Evolutionary conservation across 169 alveolate genomes (phyloP), one percentile per base, ranked within the genome.

Genomic region (Eimeria zaria): DNA sequence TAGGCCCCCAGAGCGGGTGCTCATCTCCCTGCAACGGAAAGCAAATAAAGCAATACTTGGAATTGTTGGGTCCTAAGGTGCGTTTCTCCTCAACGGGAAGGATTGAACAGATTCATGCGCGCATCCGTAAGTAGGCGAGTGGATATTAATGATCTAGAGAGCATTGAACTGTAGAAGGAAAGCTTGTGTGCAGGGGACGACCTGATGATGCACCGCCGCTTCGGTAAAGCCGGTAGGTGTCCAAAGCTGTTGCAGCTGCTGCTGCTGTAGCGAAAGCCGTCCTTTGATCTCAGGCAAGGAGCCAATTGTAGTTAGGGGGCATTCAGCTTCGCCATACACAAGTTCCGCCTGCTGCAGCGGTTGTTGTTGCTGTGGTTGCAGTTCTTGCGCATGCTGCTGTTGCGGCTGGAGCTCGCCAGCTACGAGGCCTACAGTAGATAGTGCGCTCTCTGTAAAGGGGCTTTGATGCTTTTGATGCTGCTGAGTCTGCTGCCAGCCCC

Each of bases 1-100:
- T 71, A 46, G 62, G 89, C 48, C 89, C 89, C 89, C 89, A 81
- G 53, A 81, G 51, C 89, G 44, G 11, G 69, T 51, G 33, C 14
- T 48, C 60, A 48, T 81, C 89, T 81, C 69, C 89, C 89, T 81
- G 89, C 89, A 81, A 74, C 69, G 69, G 48, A 81, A 51, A 44
- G 67, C 44, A 81, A 30, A 81, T 27, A 48, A 53, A 22, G 53
- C 64, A 48, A 44, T 78, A 39, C 84, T 73, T 73, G 58, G 30
- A 55, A 27, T 16, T 36, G 39, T 14, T 81, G 30, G 30, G 48
- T 30, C 53, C 73, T 53, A 22, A 30, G 62, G 5, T 67, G 78
- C 39, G 89, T 81, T 33, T n/a, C 46, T 20, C 69, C 36, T 53
- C 69, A 12, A 46, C 8, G 16, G 69, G n/a, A 48, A 16, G 64